A percentile compares a stretch with the other conserved stretches of the same genome.
Evolutionary conservation across 495 filamentous ascomycete species (phyloP).

Genomic region (Achaetomiella virescens): DNA sequence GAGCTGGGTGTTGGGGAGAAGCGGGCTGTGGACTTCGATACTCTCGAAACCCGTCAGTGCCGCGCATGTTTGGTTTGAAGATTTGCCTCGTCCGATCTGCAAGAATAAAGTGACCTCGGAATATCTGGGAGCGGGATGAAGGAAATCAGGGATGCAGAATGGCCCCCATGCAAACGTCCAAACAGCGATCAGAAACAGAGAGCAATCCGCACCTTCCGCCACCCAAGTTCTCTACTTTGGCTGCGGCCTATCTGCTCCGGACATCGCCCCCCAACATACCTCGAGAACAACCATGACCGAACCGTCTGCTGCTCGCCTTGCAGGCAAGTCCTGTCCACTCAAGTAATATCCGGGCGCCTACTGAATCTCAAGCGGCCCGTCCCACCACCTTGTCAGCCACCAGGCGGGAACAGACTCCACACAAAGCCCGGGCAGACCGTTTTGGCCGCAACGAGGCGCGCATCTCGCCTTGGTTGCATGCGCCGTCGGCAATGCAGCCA

Average conservation of each 20-base stretch:
- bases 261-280: not conserved
- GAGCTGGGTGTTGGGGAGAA: not conserved
- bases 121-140: slow-evolving; percentile 21
- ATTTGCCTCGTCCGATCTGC: slow-evolving; percentile 8
- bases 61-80: slow-evolving; percentile 18
- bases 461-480: not conserved
- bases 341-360: not conserved
- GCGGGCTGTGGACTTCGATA: not conserved
- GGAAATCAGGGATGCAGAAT: slow-evolving; percentile 6
- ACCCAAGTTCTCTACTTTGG: not conserved
- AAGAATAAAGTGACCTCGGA: not conserved
- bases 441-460: not conserved
- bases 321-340: not conserved
- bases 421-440: not conserved
- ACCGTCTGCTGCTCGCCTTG: not conserved
- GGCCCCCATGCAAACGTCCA: slow-evolving; percentile 12
- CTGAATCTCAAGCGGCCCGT: slow-evolving; percentile 5
- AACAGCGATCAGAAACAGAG: slow-evolving; percentile 25
- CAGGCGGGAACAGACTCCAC: slow-evolving; percentile 1
- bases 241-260: not conserved
- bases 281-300: not conserved
- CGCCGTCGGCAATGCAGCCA: not conserved
- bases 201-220: not conserved
- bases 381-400: not conserved
- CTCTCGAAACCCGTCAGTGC: not conserved